Conservation (phyloP, 2,329 filamentous ascomycete genomes). For the Ophiosphaerella korrae region DNA sequence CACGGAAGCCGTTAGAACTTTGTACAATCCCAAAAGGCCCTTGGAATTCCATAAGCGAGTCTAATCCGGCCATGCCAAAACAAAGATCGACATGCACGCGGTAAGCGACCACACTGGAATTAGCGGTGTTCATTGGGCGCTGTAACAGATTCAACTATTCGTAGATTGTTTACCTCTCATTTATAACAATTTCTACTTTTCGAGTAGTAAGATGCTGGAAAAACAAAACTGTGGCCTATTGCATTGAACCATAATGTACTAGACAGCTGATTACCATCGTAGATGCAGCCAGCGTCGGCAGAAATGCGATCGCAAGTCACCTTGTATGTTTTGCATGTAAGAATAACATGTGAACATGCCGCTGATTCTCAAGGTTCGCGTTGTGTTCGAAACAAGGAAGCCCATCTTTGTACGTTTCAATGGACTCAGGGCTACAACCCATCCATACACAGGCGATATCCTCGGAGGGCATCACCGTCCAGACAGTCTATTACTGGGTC, state of each 20-base stretch:
- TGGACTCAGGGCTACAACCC: conserved; percentile 43
- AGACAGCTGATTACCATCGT: not conserved
- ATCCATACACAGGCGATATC: conserved; percentile 37
- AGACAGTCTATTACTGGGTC: conserved; percentile 5
- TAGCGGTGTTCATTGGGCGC: not conserved
- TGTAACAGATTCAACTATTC: too few relatives aligned
- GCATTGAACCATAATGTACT: too few relatives aligned
- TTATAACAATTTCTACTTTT: too few relatives aligned
- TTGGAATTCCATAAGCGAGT: not conserved
- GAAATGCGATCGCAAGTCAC: conserved; percentile 40
- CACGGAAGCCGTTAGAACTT: too few relatives aligned
- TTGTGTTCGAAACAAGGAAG: conserved; percentile 40
- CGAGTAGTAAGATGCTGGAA: too few relatives aligned
- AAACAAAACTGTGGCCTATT: too few relatives aligned
- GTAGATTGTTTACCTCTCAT: too few relatives aligned
- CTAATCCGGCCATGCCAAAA: conserved; percentile 32
- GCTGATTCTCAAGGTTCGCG: conserved; percentile 21
- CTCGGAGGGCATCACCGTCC: conserved; percentile 9
- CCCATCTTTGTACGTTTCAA: conserved; percentile 39
- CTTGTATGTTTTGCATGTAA: conserved; percentile 12
- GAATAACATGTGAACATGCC: not conserved
- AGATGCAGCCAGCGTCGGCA: conserved; percentile 31
- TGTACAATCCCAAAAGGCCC: too few relatives aligned
- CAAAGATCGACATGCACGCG: conserved; percentile 40
- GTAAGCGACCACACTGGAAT: conserved; percentile 16